Conservation (phyloP, 78 protist genomes). For the Planoprotostelium fungivorum region DNA sequence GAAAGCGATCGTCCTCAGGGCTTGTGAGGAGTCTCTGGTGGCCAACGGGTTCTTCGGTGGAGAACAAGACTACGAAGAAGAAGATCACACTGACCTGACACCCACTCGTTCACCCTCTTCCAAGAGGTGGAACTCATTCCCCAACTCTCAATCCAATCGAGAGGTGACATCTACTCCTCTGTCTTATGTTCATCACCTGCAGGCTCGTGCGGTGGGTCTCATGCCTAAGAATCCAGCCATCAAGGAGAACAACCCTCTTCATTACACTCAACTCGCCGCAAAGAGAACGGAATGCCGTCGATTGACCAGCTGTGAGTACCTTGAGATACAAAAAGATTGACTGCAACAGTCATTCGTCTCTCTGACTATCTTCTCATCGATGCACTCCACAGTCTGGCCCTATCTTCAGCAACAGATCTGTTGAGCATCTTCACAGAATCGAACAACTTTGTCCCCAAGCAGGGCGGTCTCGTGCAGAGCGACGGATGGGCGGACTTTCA, state of each 20-base stretch:
- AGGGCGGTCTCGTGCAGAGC: neutral
- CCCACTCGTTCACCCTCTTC: no score
- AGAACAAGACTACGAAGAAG: neutral
- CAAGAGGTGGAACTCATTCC: no score
- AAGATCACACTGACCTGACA: neutral
- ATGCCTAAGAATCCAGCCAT: no score
- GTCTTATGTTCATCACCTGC: no score
- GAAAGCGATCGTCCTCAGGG: neutral
- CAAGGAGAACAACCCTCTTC: neutral
- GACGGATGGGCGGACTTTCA: neutral
- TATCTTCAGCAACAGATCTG: conserved; percentile 4
- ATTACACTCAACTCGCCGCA: conserved; percentile 19
- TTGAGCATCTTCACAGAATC: neutral
- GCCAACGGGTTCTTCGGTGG: neutral
- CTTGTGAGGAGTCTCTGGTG: neutral
- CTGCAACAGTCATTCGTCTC: conserved; percentile 15
- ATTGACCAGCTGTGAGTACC: neutral
- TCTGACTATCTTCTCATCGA: conserved; percentile 40
- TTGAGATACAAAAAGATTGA: neutral
- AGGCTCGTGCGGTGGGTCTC: neutral
- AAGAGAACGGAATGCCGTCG: conserved; percentile 18
- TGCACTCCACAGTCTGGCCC: conserved; percentile 6
- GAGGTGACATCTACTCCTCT: no score
- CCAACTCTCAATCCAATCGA: no score
- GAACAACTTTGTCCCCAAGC: neutral